Conservation (phyloP, 108 stramenopile species). For the Cylindrotheca fusiformis region DNA sequence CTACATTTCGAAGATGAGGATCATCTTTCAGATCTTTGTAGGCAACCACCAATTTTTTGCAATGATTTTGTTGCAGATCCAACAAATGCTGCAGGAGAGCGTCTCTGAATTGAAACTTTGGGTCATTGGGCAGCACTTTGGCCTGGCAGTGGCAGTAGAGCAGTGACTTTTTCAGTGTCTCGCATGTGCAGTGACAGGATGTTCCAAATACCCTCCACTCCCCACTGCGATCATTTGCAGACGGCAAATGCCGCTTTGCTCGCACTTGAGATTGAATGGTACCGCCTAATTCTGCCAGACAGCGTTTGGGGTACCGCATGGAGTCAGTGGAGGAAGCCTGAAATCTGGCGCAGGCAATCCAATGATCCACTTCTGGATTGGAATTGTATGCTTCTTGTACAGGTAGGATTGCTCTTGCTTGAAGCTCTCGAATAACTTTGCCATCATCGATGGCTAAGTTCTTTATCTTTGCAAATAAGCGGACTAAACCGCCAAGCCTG, state of each 20-base stretch:
- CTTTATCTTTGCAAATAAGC: conserved; percentile 54
- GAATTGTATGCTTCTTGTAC: background rate
- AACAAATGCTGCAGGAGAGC: conserved; percentile 52
- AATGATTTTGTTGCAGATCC: conserved; percentile 37
- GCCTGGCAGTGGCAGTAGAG: conserved; percentile 81
- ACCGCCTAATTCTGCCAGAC: conserved; percentile 23
- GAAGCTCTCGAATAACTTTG: conserved; percentile 23
- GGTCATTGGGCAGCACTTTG: conserved; percentile 49
- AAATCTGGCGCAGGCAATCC: conserved; percentile 12
- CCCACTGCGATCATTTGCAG: conserved; percentile 35
- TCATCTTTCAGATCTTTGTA: conserved; percentile 48
- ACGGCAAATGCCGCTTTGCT: conserved; percentile 27
- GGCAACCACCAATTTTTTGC: conserved; percentile 43
- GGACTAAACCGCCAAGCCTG: conserved; percentile 52
- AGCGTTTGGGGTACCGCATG: conserved; percentile 1
- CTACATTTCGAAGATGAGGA: conserved; percentile 13
- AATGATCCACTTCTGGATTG: conserved; percentile 24
- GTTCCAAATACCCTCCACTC: conserved; percentile 61
- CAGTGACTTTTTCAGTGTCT: conserved; percentile 38
- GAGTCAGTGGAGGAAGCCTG: background rate
- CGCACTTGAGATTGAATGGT: conserved; percentile 19
- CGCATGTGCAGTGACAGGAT: conserved; percentile 28
- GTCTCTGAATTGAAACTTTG: conserved; percentile 63
- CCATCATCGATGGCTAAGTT: background rate
- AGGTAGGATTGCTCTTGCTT: conserved; percentile 15